Percentiles rank a stretch among this genome's conserved stretches.
Evolutionary conservation across 2,329 filamentous ascomycete genomes (phyloP).

Genomic region (Raffaelea albimanens): DNA sequence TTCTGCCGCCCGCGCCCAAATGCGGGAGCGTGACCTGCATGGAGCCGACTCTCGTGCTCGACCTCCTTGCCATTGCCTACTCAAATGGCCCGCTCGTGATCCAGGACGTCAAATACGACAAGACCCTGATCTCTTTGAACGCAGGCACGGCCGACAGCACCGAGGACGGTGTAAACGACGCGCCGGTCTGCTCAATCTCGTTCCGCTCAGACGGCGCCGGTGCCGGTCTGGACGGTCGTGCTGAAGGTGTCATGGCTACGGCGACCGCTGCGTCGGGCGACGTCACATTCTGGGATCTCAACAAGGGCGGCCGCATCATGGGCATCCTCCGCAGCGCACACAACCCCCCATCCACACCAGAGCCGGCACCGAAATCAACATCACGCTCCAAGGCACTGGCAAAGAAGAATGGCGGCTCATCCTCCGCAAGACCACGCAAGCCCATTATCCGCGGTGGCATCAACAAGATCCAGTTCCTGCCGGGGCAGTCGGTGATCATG

Average conservation of each 20-base stretch:
- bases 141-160: conserved; percentile 38
- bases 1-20: conserved; percentile 63
- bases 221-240: conserved; percentile 76
- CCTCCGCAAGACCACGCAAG: too few relatives aligned
- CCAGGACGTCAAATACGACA: conserved; percentile 73
- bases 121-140: conserved; percentile 58
- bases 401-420: too few relatives aligned
- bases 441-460: conserved; percentile 60
- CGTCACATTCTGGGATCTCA: conserved; percentile 93
- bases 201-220: conserved; percentile 87
- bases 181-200: conserved; percentile 69
- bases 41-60: conserved; percentile 74
- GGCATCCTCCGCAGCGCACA: conserved; percentile 84
- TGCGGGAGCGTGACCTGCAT: conserved; percentile 80
- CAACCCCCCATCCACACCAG: conserved; percentile 53
- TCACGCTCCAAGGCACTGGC: conserved; percentile 24
- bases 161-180: conserved; percentile 29
- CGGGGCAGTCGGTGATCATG: conserved; percentile 80
- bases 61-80: conserved; percentile 81
- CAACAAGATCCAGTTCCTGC: conserved; percentile 79
- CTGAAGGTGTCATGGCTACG: conserved; percentile 90
- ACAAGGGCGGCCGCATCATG: conserved; percentile 75
- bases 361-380: background rate
- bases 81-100: conserved; percentile 68
- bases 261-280: conserved; percentile 72